Base-by-base conservation (phyloP, 768 basidiomycete genomes). In the Wakefieldia striispora region DNA sequence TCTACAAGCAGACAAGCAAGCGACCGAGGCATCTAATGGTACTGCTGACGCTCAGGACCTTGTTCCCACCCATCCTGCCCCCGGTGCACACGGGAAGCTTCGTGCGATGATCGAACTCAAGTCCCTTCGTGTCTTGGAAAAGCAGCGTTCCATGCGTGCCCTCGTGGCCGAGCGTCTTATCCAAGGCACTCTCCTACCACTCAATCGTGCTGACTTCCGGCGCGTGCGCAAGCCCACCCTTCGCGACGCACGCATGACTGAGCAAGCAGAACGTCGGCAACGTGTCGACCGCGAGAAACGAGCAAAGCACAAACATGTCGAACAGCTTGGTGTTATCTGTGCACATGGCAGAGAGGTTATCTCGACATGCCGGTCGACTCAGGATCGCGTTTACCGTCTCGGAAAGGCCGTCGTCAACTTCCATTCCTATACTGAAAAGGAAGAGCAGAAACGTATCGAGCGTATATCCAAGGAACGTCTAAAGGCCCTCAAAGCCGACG, bases 391-490 rank as follows among this genome's bases (percentile, higher is more conserved):
- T 54, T 42, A 54, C 3, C 72, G 76, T 44, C 76, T 99, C 19
- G 88, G 91, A 43, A 83, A 84, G 53, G 79, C 88, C 1, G 87
- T 99, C 7, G 71, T 88, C 56, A 81, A 73, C 49, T 91, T 95
- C 77, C 97, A 99, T 66, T 75, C 75, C 14, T 83, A 85, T 55
- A 93, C 94, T 2, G 97, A 99, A 75, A 95, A 92, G 75, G 95
- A 98, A 70, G 97, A 99, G 68, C 91, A 95, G 80, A 93, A 94
- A 68, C 82, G 95, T 23, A 89, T 99, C 57, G 97, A 98, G 72
- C 78, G 93, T 48, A 84, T 99, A 39, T 85, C 89, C 40, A 98
- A 98, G 75, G 97, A 98, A 69, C 93, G 95, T 90, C 74, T 99
- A 55, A 93, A 91, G 74, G 97, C 95, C 8, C 83, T 98, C 58